Base-by-base conservation (phyloP, 2,329 filamentous ascomycete genomes). In the Pestalotiopsis sp. region DNA sequence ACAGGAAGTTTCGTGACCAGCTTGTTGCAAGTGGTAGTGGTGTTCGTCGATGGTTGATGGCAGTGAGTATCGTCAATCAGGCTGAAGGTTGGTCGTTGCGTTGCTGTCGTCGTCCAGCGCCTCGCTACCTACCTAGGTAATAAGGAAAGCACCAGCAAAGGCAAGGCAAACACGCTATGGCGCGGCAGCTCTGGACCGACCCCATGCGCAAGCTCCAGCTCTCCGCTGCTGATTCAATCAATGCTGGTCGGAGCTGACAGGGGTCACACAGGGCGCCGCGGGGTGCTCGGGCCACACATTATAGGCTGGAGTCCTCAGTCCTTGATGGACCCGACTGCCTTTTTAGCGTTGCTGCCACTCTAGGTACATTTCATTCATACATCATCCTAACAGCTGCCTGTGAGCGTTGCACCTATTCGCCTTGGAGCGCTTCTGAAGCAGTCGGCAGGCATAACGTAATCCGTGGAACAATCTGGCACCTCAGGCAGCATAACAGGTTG, bases 81-180 rank as follows among this genome's bases (percentile, higher is more conserved):
- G 65, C 65, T 67, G 65, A 57, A 61, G 58, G 58, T 39, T 30
- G 65, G 66, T 67, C 67, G 64, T 63, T 66, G 64, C 69, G 73
- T 75, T 68, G 75, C 78, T 20, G 58, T 20, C 10, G 24, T 35
- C 26, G 22, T 30, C 22, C 26, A 61, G n/a, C 24, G 39, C 78
- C 76, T 80, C 78, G 70, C 68, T 75, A 35, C n/a, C 30, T 38
- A 57, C 26, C 26, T 26, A 26, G 24, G 24, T 24, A 2, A 24
- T n/a, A 52, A 10, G 38, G 24, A 14, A 44, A 48, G 68, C 70
- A 52, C 10, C 35, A 48, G 44, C 64, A 66, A 68, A 64, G 63
- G 72, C 76, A 79, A 81, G 80, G 80, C 80, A 81, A 73, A 81
- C 80, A 80, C 75, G 74, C 73, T 78, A 78, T 81, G 79, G 79